Evolutionary conservation across 345 rosid genomes (phyloP).

Genomic region (Reutealis trisperma): DNA sequence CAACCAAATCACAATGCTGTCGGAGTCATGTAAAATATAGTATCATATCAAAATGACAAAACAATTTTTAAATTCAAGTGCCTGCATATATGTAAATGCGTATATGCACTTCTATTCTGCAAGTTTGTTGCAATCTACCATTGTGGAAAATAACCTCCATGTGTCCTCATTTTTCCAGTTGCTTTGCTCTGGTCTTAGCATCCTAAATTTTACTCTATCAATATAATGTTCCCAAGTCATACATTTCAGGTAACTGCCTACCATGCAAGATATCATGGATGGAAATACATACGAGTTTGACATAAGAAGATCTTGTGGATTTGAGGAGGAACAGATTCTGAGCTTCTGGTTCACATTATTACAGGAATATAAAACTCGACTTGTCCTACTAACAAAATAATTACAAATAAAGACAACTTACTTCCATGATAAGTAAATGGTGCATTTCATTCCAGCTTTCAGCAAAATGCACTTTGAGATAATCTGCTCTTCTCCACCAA

Average conservation of each 20-base stretch:
- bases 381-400: neutral
- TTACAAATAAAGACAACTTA: slow-evolving; percentile 34
- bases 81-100: neutral
- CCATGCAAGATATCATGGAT: slow-evolving; percentile 9
- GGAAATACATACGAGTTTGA: neutral
- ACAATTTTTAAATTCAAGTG: neutral
- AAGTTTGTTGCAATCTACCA: neutral
- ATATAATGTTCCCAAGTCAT: neutral
- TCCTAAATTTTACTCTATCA: neutral
- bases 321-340: neutral
- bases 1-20: slow-evolving; percentile 25
- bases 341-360: too few relatives aligned
- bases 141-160: neutral
- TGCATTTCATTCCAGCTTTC: slow-evolving; percentile 99
- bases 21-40: slow-evolving; percentile 11
- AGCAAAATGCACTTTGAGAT: slow-evolving; percentile 95
- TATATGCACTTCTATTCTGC: neutral
- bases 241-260: neutral
- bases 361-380: neutral
- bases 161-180: neutral
- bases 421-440: slow-evolving; percentile 98
- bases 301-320: slow-evolving; percentile 3
- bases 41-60: neutral
- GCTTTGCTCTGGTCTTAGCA: neutral
- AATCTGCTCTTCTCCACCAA: slow-evolving; percentile 99